Conservation (phyloP, 1,284 basidiomycete species). For the Tilletia caries region DNA sequence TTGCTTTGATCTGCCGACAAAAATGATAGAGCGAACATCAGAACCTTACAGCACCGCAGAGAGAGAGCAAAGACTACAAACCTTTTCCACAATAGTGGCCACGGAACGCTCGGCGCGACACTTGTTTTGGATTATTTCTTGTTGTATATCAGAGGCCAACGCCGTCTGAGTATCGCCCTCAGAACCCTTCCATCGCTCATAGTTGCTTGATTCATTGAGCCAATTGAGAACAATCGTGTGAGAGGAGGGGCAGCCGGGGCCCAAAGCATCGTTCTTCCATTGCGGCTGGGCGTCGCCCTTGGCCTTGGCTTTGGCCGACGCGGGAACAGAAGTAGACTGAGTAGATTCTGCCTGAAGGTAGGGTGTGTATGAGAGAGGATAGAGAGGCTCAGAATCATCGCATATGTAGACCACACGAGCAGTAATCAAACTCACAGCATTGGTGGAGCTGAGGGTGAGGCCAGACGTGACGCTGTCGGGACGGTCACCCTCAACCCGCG, state of each 20-base stretch:
- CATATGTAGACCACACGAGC: no score
- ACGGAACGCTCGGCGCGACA: not conserved
- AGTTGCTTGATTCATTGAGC: not conserved
- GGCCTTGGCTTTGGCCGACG: no score
- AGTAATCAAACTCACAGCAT: no score
- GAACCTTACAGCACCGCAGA: not conserved
- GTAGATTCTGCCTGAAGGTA: no score
- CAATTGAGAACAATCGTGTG: not conserved
- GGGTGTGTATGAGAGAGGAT: no score
- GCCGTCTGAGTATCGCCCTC: not conserved
- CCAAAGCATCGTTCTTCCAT: constrained; percentile 4
- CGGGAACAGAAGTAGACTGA: no score
- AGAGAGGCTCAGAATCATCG: no score
- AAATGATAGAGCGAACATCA: not conserved
- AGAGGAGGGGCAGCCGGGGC: not conserved
- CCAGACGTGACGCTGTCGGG: no score
- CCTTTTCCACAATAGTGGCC: not conserved
- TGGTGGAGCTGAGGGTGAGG: no score
- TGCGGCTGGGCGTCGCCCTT: not conserved
- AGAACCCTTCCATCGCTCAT: not conserved
- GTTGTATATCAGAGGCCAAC: not conserved
- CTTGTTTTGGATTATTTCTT: not conserved
- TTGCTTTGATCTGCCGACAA: not conserved
- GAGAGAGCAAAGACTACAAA: not conserved
- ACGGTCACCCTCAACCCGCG: no score